These are phyloP conservation scores for Nemania sp. DNA, from an alignment of 2,329 filamentous ascomycete genomes.

Conservation along the genomic window DNA sequence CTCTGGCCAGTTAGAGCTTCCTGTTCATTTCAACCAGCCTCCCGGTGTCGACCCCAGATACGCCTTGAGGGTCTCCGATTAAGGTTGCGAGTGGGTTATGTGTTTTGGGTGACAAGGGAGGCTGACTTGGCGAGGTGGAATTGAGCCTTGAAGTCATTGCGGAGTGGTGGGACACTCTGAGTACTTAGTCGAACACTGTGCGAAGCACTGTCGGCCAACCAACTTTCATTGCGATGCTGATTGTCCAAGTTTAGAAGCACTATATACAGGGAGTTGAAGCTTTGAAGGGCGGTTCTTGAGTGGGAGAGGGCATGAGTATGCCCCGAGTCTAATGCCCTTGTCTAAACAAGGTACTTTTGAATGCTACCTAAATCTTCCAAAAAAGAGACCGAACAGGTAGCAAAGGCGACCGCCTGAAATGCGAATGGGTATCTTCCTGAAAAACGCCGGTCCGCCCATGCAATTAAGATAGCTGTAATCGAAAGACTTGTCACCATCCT, in stretches of 20 bases:
- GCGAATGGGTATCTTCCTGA: conserved; percentile 30
- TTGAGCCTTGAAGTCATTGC: background rate
- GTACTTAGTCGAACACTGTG: background rate
- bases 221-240: background rate
- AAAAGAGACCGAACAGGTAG: background rate
- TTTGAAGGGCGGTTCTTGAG: background rate
- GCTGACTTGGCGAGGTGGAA: background rate
- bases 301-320: background rate
- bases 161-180: background rate
- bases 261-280: background rate
- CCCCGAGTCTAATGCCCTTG: background rate
- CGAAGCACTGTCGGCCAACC: conserved; percentile 6
- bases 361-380: background rate
- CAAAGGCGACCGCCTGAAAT: conserved; percentile 19
- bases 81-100: background rate
- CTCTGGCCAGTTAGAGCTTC: background rate
- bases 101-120: background rate
- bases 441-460: conserved; percentile 25
- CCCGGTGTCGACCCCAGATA: background rate
- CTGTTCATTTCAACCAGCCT: background rate
- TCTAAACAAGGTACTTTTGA: conserved; percentile 3
- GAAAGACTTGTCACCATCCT: conserved; percentile 3
- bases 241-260: background rate
- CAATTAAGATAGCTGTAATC: conserved; percentile 4
- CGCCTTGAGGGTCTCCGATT: background rate